Evolutionary conservation across 495 filamentous ascomycete species (phyloP).

Genomic region (Pseudomonodictys pantanalensis): DNA sequence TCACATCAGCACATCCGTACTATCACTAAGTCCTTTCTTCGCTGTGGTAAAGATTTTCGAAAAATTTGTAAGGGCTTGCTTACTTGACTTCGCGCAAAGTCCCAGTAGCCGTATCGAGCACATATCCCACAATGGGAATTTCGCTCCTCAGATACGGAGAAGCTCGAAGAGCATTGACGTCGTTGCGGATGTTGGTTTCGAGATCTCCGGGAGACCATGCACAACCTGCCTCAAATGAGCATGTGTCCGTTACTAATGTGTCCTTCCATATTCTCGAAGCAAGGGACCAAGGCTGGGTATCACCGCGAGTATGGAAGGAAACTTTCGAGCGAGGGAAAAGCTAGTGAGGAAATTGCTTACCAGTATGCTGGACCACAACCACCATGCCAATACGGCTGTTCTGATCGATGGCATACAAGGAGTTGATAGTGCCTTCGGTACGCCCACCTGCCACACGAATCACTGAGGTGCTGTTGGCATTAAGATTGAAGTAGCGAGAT

Average conservation of each 20-base stretch:
- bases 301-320: too few relatives aligned
- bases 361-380: slow-evolving; percentile 35
- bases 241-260: too few relatives aligned
- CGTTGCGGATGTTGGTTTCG: slow-evolving; percentile 12
- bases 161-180: slow-evolving; percentile 9
- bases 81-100: slow-evolving; percentile 24
- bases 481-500: slow-evolving; percentile 23
- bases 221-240: not conserved
- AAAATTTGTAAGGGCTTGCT: not conserved
- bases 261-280: too few relatives aligned
- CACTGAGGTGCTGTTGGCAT: slow-evolving; percentile 31
- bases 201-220: slow-evolving; percentile 2
- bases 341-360: slow-evolving; percentile 1
- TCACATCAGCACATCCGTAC: not conserved
- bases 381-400: slow-evolving; percentile 34
- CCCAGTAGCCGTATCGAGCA: slow-evolving; percentile 17
- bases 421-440: slow-evolving; percentile 33
- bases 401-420: slow-evolving; percentile 34
- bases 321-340: not conserved
- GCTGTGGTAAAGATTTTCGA: not conserved
- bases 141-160: slow-evolving; percentile 17
- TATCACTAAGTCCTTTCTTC: not conserved
- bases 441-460: slow-evolving; percentile 39
- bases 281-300: too few relatives aligned
- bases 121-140: slow-evolving; percentile 19